These are phyloP conservation scores for Cordyceps cicadae DNA, from an alignment of 2,329 filamentous ascomycete species.

Conservation along the genomic window DNA sequence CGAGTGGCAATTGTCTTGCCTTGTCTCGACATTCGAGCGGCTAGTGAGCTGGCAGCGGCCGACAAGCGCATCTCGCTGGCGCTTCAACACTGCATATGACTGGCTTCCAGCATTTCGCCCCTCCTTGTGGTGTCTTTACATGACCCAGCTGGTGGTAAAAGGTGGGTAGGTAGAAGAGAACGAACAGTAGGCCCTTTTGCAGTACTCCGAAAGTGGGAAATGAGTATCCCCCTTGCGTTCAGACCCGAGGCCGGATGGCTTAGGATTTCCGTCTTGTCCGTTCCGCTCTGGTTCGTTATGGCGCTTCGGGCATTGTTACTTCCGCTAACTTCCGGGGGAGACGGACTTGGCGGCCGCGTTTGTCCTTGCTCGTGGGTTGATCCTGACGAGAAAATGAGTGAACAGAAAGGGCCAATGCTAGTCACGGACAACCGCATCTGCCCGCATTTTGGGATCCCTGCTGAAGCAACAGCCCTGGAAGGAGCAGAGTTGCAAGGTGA, in stretches of 20 bases:
- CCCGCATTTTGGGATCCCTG: neutral
- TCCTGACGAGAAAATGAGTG: neutral
- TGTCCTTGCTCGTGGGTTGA: neutral
- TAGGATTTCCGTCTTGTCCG: neutral
- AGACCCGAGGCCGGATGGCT: neutral
- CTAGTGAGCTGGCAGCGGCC: conserved; percentile 4
- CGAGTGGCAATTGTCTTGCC: conserved; percentile 1
- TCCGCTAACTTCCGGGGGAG: neutral
- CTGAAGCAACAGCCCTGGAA: neutral
- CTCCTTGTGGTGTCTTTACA: neutral
- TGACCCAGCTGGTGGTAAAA: neutral
- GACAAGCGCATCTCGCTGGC: conserved; percentile 6
- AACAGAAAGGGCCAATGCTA: neutral
- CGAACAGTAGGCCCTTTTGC: neutral
- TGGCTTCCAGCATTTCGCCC: neutral
- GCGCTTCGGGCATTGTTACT: neutral
- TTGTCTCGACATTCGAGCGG: neutral
- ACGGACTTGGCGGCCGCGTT: neutral
- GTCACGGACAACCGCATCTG: neutral
- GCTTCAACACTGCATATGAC: neutral
- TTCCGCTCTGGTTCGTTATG: neutral
- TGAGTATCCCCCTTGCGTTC: neutral
- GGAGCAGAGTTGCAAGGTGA: neutral
- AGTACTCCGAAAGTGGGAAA: neutral
- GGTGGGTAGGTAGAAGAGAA: neutral